Evolutionary conservation across 306 rosid genomes (phyloP), one percentile per base, ranked within the genome.

Genomic region (Argentina anserina): DNA sequence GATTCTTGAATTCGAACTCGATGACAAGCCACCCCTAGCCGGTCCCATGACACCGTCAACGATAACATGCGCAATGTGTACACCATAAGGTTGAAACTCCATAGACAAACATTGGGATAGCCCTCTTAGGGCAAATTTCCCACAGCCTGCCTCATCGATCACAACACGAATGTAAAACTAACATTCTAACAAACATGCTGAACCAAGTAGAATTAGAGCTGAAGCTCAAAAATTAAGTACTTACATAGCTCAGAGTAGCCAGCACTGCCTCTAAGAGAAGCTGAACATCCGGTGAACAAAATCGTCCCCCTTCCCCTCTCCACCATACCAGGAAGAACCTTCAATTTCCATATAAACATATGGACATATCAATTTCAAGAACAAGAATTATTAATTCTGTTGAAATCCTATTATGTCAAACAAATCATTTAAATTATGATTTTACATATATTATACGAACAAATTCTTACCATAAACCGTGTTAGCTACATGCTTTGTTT

Each of bases 321-420:
- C 26, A 94, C 93, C 99, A 94, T 94, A 0, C 91, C 90, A 12
- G 96, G 95, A 65, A 91, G 84, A 56, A 94, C 97, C 98, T 92
- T 72, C n/a, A 2, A 60, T 45, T 10, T 6, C 21, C 66, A 17
- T 47, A 46, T 50, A 50, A 34, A 71, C 41, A 17, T 11, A 33
- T 33, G 36, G 3, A 10, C 33, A 72, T 18, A 42, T 59, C 6
- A 72, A 41, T 41, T 41, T 23, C 9, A 34, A 58, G 18, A 6
- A 37, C n/a, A 21, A 36, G 50, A 25, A 9, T 52, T 8, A 9
- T n/a, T 4, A 17, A 20, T 20, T n/a, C 20, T 10, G 7, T 23
- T n/a, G 33, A 25, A 4, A 10, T 55, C 33, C 25, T 23, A 53
- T 2, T 0, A 12, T 40, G 12, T 11, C 9, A 40, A 9, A 40